Evolutionary conservation across 495 filamentous ascomycete genomes (phyloP).

Genomic region (Cercophora sp.): DNA sequence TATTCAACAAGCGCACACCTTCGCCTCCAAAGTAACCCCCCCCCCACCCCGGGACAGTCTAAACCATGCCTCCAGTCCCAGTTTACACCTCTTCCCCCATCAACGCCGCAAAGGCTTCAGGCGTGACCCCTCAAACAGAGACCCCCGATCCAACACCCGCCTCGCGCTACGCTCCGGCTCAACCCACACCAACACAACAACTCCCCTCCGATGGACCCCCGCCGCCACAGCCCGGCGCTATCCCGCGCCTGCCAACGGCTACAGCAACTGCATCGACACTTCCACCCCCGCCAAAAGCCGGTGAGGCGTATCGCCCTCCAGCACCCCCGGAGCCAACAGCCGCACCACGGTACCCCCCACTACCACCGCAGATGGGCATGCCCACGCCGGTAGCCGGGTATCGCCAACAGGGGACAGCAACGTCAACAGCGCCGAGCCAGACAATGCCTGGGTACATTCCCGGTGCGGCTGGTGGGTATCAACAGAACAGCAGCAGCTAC

Average conservation of each 20-base stretch:
- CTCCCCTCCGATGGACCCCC: constrained; percentile 37
- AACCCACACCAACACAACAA: constrained; percentile 29
- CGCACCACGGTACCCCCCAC: constrained; percentile 24
- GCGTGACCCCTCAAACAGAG: constrained; percentile 46
- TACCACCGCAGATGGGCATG: constrained; percentile 42
- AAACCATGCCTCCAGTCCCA: constrained; percentile 54
- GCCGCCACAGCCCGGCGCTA: constrained; percentile 56
- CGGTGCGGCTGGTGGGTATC: constrained; percentile 40
- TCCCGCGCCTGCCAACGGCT: constrained; percentile 20
- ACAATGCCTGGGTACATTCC: too few relatives aligned
- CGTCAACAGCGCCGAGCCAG: constrained; percentile 10
- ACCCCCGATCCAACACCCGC: constrained; percentile 35
- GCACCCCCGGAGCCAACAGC: constrained; percentile 25
- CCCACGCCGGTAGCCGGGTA: constrained; percentile 31
- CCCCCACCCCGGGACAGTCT: too few relatives aligned
- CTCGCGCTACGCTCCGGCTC: constrained; percentile 32
- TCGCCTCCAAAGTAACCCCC: neutral
- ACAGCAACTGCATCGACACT: constrained; percentile 2
- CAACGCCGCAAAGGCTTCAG: constrained; percentile 48
- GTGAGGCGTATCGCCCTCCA: constrained; percentile 22
- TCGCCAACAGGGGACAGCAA: constrained; percentile 25
- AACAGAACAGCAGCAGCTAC: constrained; percentile 43
- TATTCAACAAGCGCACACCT: neutral
- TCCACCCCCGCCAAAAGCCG: neutral
- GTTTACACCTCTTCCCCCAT: constrained; percentile 60